Percentiles rank a stretch among this genome's conserved stretches.
Conservation (phyloP, 805 yeast species). For the Sungouiozyma ichnusensis region DNA sequence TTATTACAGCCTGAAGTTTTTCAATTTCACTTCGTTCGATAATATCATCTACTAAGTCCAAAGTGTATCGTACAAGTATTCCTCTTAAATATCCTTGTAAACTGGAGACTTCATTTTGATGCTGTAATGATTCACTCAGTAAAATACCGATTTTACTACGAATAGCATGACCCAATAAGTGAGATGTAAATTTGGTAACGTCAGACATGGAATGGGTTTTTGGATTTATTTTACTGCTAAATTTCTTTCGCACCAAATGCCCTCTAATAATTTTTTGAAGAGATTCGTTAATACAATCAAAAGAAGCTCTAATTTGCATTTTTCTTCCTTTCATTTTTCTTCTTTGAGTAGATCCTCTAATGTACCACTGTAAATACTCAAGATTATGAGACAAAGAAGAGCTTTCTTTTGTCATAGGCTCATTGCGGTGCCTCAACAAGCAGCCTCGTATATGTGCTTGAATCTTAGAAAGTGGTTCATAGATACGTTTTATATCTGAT, state of each 20-base stretch:
- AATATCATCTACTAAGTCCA: constrained; percentile 45
- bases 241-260: constrained; percentile 28
- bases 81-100: constrained; percentile 59
- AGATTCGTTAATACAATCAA: constrained; percentile 10
- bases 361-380: background rate
- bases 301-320: background rate
- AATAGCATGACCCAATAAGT: constrained; percentile 9
- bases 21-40: constrained; percentile 34
- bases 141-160: constrained; percentile 6
- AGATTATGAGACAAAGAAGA: background rate
- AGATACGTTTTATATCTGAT: constrained; percentile 2
- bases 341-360: background rate
- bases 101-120: constrained; percentile 23
- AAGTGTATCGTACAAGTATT: constrained; percentile 44
- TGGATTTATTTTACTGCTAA: constrained; percentile 14
- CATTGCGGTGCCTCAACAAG: background rate
- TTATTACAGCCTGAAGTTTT: constrained; percentile 42
- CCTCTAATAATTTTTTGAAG: constrained; percentile 52
- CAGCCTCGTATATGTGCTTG: constrained; percentile 14
- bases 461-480: constrained; percentile 11
- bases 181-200: background rate
- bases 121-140: background rate
- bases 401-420: background rate
- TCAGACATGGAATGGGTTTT: constrained; percentile 20
- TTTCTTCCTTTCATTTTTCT: no score